These are phyloP conservation scores for Suillus ampliporus DNA, from an alignment of 768 basidiomycete species.

Conservation along the genomic window DNA sequence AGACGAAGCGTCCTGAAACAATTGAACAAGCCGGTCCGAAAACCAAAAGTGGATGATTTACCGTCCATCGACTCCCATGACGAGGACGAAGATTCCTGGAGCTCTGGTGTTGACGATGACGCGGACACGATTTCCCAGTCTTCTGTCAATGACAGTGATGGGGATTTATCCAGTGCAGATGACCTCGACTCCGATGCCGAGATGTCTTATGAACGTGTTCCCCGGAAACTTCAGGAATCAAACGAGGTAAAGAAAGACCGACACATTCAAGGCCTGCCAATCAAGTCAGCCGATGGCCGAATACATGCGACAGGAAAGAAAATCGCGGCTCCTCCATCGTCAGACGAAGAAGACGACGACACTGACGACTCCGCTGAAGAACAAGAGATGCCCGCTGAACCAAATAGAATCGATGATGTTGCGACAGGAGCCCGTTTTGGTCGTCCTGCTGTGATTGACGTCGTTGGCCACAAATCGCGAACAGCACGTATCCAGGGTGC, in stretches of 20 bases:
- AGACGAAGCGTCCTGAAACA: conserved; percentile 74
- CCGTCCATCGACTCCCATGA: conserved; percentile 74
- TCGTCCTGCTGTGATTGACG: conserved; percentile 75
- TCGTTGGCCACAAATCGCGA: conserved; percentile 70
- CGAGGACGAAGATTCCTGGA: conserved; percentile 60
- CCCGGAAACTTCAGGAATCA: conserved; percentile 55
- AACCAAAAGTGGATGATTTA: conserved; percentile 57
- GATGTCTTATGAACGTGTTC: conserved; percentile 73
- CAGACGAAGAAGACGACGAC: conserved; percentile 37
- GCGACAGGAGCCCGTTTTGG: conserved; percentile 88
- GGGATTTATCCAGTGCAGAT: conserved; percentile 16
- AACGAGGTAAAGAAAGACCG: conserved; percentile 54
- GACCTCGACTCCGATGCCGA: conserved; percentile 63
- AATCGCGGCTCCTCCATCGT: conserved; percentile 23
- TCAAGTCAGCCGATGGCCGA: conserved; percentile 84
- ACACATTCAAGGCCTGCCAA: conserved; percentile 72
- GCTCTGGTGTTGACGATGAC: conserved; percentile 47
- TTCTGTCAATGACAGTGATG: conserved; percentile 14
- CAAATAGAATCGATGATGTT: conserved; percentile 63
- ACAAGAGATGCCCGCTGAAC: conserved; percentile 31
- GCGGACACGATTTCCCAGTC: conserved; percentile 33
- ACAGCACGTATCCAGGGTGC: conserved; percentile 73
- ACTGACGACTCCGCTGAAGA: conserved; percentile 43
- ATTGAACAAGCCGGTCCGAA: conserved; percentile 61
- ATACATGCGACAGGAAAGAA: conserved; percentile 62